Evolutionary conservation across 176 grass and related monocot genomes (phyloP).

Genomic region (Paspalum vaginatum): DNA sequence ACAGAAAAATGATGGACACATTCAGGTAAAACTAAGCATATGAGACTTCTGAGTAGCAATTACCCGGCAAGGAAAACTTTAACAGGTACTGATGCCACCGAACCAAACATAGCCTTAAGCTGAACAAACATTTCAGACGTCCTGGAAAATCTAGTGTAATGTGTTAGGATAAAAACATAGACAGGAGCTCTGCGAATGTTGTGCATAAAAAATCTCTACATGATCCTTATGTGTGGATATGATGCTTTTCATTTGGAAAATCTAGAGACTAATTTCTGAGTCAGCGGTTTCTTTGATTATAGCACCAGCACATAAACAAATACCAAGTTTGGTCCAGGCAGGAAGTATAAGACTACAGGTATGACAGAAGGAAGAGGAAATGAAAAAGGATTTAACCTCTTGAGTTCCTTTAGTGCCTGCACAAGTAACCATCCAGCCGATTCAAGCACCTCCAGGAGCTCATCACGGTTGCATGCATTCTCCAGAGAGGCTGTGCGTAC

Average conservation of each 20-base stretch:
- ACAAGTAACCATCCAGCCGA: conserved; percentile 52
- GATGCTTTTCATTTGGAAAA: conserved; percentile 6
- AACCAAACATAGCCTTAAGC: conserved; percentile 65
- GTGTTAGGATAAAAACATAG: conserved; percentile 20
- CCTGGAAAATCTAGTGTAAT: conserved; percentile 49
- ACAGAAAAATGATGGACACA: neutral
- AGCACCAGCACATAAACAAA: neutral
- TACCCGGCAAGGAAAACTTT: conserved; percentile 76
- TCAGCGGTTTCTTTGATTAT: neutral
- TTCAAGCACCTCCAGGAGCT: conserved; percentile 51
- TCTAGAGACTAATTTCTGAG: neutral
- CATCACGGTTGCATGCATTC: neutral
- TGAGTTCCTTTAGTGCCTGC: conserved; percentile 58
- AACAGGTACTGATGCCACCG: conserved; percentile 57
- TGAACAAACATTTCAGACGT: conserved; percentile 61
- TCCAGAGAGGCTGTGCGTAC: neutral
- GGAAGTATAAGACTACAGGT: neutral
- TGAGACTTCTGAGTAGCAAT: neutral
- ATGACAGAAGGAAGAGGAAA: neutral
- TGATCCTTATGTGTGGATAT: neutral
- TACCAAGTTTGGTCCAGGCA: neutral
- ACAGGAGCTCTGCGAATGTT: conserved; percentile 11
- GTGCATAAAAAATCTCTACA: neutral
- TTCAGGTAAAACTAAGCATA: neutral
- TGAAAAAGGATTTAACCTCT: conserved; percentile 34